Base-by-base conservation (phyloP, 345 rosid genomes). In the Melaleuca quinquenervia region DNA sequence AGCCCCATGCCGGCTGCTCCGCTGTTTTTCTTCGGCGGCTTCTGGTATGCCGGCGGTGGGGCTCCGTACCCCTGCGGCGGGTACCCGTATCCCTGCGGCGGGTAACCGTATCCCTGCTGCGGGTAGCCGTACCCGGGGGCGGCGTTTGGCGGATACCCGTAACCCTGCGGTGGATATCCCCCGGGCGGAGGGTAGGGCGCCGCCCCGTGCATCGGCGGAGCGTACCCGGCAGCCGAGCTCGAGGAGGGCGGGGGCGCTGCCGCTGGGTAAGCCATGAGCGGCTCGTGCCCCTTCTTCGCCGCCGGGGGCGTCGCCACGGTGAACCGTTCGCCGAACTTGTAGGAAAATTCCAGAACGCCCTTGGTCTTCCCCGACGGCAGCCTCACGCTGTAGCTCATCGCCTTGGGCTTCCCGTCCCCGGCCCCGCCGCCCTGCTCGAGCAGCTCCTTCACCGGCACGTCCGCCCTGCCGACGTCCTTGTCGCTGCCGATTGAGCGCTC, bases 381-480 rank as follows among this genome's bases (percentile, higher is more conserved):
- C 55, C 44, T 50, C 52, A 56, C 58, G 62, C 48, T 21, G 26
- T 83, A 83, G 48, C 5, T 29, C 32, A 86, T 91, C 3, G 88
- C 41, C 41, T 92, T 96, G 84, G 88, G 86, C 21, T 92, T 85
- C 76, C 92, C 95, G 13, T 91, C 92, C 56, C 41, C 41, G 5
- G 11, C 26, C n/a, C 22, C 92, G 64, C 41, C 41, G 12, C 11
- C 26, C n/a, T 54, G 58, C 26, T 84, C 86, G 76, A 92, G 89
- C 45, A 95, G 91, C 58, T 94, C 96, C 85, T 93, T 93, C 82
- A 93, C 26, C 29, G 95, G 94, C 14, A 96, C 89, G 18, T 84
- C 85, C 21, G 91, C 92, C 55, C 91, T 89, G 1, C 98, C 96
- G 78, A 95, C 87, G 9, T 88, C 88, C 64, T 87, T 88, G 82